These are phyloP conservation scores for Mediolabrus comicus DNA, from an alignment of 108 stramenopile genomes.

Conservation along the genomic window DNA sequence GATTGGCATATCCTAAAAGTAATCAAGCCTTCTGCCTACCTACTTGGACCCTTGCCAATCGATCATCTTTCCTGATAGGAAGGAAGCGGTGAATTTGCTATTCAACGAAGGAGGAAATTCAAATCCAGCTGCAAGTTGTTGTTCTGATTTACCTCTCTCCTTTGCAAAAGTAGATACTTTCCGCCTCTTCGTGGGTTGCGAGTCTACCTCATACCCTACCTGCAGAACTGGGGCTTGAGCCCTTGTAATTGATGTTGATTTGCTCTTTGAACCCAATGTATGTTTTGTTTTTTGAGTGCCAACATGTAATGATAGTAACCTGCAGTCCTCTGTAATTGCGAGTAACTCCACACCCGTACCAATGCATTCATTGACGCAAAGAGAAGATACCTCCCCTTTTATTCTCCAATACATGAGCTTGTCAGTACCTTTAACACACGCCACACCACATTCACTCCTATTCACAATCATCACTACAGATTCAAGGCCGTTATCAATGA, in stretches of 20 bases:
- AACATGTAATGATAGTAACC: conserved; percentile 22
- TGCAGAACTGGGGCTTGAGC: conserved; percentile 28
- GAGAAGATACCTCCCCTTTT: conserved; percentile 23
- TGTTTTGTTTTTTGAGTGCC: conserved; percentile 1
- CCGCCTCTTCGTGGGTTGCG: conserved; percentile 25
- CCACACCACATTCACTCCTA: conserved; percentile 20
- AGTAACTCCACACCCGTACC: conserved; percentile 19
- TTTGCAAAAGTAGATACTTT: conserved; percentile 29
- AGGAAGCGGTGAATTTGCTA: conserved; percentile 57
- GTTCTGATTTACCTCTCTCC: conserved; percentile 14
- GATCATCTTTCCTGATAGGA: conserved; percentile 50
- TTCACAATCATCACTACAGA: conserved; percentile 27
- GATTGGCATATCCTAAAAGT: background rate
- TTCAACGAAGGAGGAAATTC: conserved; percentile 59
- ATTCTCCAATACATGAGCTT: conserved; percentile 29
- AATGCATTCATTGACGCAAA: conserved; percentile 13
- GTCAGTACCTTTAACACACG: conserved; percentile 3
- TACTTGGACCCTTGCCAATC: no score
- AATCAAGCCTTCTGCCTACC: conserved; percentile 3
- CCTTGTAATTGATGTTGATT: conserved; percentile 6
- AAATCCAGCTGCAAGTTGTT: conserved; percentile 27
- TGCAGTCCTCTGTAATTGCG: conserved; percentile 34
- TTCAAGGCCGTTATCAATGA: conserved; percentile 7
- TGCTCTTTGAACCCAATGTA: background rate
- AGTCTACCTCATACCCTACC: conserved; percentile 5